Evolutionary conservation across 495 filamentous ascomycete species (phyloP), one percentile per base, ranked within the genome.

Genomic region (Neurospora discreta): DNA sequence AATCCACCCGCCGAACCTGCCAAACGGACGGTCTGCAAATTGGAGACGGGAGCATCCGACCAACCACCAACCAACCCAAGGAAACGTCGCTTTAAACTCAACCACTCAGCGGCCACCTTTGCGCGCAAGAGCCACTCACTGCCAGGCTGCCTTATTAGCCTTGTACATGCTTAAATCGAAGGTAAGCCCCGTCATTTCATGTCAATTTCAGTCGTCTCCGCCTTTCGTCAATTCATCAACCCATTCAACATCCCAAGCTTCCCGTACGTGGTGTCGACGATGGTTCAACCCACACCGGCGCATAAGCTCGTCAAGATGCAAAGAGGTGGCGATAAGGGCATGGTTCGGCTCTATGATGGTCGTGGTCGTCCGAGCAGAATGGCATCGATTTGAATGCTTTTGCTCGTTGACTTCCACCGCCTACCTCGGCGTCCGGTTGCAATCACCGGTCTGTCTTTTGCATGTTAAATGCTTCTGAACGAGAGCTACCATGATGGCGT

Each of bases 61-160:
- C 52, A 65, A 65, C 52, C 52, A 65, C 52, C 52, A 65, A 65
- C 52, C 52, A 65, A 65, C 26, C 26, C 26, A 65, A 65, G 52
- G 52, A 65, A 26, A 65, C 52, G 52, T 65, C 15, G 52, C 52
- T 65, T 65, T 65, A 65, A 65, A 46, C 42, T 43, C 68, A 44
- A 68, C 71, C 67, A 72, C 18, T 58, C 71, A 72, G 40, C 68
- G 16, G n/a, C 39, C 30, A 68, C 30, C 67, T 16, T 69, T n/a
- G 39, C 41, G 52, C 52, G 52, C 52, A 65, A 65, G 52, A 65
- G 52, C 52, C 52, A 65, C 46, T 58, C 52, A 33, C 52, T 65
- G 52, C 26, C 52, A 65, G 52, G 52, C 52, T 65, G 52, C 52
- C 52, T 65, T 65, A 65, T 65, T 65, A 65, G 52, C 52, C 52